Base-by-base conservation (phyloP, 176 grass and related monocot species). In the Eremochloa ophiuroides region DNA sequence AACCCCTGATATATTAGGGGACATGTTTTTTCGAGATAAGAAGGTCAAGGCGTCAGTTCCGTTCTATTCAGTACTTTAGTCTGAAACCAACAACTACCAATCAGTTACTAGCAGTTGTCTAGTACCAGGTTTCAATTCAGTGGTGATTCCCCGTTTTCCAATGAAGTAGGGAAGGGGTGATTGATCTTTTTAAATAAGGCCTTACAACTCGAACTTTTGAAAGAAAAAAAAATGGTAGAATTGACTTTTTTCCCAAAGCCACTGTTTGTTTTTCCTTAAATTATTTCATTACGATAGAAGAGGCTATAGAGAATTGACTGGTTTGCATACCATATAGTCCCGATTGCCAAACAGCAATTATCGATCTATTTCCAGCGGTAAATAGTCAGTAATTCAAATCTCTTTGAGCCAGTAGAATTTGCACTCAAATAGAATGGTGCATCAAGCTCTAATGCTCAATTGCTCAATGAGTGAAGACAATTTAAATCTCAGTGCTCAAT, bases 401-500 rank as follows among this genome's bases (percentile, higher is more conserved):
- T 55, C n/a, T 55, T 25, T 25, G 22, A 56, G 3, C 20, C 51
- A 56, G 51, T 56, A 56, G 53, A 56, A 56, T 56, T 23, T 23
- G 63, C 44, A 53, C 15, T 72, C 20, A 71, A 67, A 56, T 73
- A 56, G 59, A 78, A 58, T 2, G 60, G 60, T 30, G 27, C 27
- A 30, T 48, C 26, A 29, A 11, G 10, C 61, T 79, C 46, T 66
- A 73, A 55, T 47, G 44, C 42, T 71, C 16, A 78, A 73, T 55
- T 47, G 28, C 42, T 72, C 22, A 78, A 2, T 56, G 11, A 48
- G 33, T 34, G 61, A 74, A 73, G 55, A 15, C 16, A n/a, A 69
- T 20, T 65, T 59, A 79, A 73, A 71, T 88, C 47, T 59, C 44
- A 71, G 22, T 58, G 16, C 20, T 86, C 43, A 55, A 79, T 73